Base-by-base conservation (phyloP, 768 basidiomycete species). In the Rhizopogon roseolus region DNA sequence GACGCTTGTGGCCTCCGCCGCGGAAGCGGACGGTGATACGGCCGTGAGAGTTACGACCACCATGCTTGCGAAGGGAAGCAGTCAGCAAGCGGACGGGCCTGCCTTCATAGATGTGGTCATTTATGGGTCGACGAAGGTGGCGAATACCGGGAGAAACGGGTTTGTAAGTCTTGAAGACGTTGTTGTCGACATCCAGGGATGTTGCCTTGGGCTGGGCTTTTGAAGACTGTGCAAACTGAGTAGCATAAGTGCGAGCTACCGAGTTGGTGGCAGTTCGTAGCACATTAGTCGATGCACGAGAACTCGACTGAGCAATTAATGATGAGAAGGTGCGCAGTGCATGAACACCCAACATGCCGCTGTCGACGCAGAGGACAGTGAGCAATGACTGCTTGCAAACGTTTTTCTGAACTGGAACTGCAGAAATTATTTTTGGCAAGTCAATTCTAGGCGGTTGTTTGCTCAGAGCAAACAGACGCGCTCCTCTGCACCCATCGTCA, bases 1-100 rank as follows among this genome's bases (percentile, higher is more conserved):
- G 84, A 54, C 86, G 84, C 56, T 81, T 82, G 73, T 96, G 94
- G 0, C 97, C 97, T 6, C 97, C 97, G 11, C 97, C 97, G 16
- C 88, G 83, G 54, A 83, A 86, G 19, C 96, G 85, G 9, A 93
- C 88, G 19, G 93, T 95, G 58, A 98, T 91, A 38, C 80, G 80
- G 1, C 97, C 97, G 14, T 83, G 79, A 29, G 78, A 62, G 66
- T 95, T 95, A 25, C 97, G 78, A 0, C 97, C 97, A 32, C 97
- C 97, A 14, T 82, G 86, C 69, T 82, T 86, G 52, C 96, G 83
- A 57, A 86, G 79, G 6, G 95, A 79, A 41, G 86, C 70, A 6
- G 96, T 99, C 51, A 99, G 83, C 13, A 79, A 72, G 22, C 91
- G 84, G 16, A 96, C 69, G 6, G 97, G 95, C n/a, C 84, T 75